Conservation (phyloP, 108 stramenopile species). For the Cylindrotheca closterium region DNA sequence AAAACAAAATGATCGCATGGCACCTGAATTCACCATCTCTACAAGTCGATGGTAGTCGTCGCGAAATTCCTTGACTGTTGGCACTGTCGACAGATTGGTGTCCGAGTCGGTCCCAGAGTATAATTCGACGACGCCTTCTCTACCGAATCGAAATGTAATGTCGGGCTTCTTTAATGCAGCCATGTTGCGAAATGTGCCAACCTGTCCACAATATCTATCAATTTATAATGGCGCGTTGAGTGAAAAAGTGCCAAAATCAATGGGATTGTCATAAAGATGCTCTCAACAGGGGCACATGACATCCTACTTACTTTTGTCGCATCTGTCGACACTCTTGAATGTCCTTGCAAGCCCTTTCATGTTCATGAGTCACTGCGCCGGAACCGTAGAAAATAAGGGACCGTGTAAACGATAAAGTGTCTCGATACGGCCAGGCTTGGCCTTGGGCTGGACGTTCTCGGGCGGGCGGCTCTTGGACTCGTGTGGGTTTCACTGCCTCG, state of each 20-base stretch:
- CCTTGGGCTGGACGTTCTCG: conserved; percentile 70
- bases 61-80: conserved; percentile 66
- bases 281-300: not conserved
- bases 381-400: conserved; percentile 87
- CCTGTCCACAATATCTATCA: conserved; percentile 38
- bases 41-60: conserved; percentile 73
- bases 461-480: conserved; percentile 67
- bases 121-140: conserved; percentile 71
- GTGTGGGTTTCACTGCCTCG: not conserved
- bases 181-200: conserved; percentile 13
- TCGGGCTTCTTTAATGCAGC: conserved; percentile 15
- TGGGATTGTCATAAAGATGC: not conserved
- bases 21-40: conserved; percentile 71
- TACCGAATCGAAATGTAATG: conserved; percentile 48
- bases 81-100: conserved; percentile 54
- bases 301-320: conserved; percentile 62
- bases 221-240: no score
- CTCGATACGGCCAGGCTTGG: conserved; percentile 48
- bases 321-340: conserved; percentile 66
- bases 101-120: conserved; percentile 31
- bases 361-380: conserved; percentile 76
- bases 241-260: not conserved
- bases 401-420: conserved; percentile 85
- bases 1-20: conserved; percentile 84
- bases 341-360: conserved; percentile 65